phyloP scores from a whole-genome alignment of 2,329 filamentous ascomycete species.

The Alternaria gansuensis region DNA sequence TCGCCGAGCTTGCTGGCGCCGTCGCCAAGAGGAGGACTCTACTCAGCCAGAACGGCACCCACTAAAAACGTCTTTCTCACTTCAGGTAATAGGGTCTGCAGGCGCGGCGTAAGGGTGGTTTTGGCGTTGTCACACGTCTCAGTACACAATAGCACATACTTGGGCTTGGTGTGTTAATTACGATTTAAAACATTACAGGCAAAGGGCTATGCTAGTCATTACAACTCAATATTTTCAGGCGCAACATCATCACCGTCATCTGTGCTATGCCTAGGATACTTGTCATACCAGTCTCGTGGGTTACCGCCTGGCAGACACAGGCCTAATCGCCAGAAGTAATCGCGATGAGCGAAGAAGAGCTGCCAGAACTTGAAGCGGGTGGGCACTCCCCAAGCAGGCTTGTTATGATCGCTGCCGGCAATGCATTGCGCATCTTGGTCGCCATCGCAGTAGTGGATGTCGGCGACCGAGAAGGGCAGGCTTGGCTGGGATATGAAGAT shows the following conservation, averaged over 20 bases:
- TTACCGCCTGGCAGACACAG: conserved; percentile 86
- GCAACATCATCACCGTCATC: conserved; percentile 24
- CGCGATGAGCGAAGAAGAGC: conserved; percentile 89
- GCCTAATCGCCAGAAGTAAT: conserved; percentile 95
- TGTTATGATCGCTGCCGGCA: conserved; percentile 60
- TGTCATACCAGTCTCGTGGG: conserved; percentile 70
- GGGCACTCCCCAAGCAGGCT: conserved; percentile 52
- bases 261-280: conserved; percentile 44
- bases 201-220: conserved; percentile 1
- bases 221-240: conserved; percentile 35
- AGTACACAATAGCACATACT: neutral
- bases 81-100: neutral
- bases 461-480: conserved; percentile 72
- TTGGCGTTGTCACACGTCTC: conserved; percentile 15
- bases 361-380: conserved; percentile 83
- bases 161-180: conserved; percentile 8
- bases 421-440: conserved; percentile 77
- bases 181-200: conserved; percentile 1
- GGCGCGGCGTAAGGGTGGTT: conserved; percentile 13
- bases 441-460: conserved; percentile 77
- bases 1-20: conserved; percentile 79
- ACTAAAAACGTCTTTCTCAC: conserved; percentile 26
- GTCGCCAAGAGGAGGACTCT: conserved; percentile 75
- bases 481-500: conserved; percentile 79
- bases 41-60: conserved; percentile 43